Evolutionary conservation across 495 filamentous ascomycete genomes (phyloP).

Genomic region (Margaritispora aquatica): DNA sequence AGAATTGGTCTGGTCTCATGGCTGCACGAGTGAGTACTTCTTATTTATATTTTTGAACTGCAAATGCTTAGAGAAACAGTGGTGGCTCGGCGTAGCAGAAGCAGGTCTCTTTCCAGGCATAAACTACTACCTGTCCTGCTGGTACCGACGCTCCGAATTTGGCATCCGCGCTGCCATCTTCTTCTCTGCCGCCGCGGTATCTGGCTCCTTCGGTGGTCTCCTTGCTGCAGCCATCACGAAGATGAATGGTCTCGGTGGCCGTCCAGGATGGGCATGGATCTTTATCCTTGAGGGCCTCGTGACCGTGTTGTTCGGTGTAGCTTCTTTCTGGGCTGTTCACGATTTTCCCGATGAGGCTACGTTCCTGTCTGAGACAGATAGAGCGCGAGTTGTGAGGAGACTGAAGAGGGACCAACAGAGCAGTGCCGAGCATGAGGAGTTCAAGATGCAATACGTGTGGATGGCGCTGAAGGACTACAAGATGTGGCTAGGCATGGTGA

Average conservation of each 20-base stretch:
- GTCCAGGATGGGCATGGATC: conserved; percentile 78
- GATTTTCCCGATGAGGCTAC: conserved; percentile 82
- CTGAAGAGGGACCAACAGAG: conserved; percentile 71
- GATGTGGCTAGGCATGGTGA: conserved; percentile 68
- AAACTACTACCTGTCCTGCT: conserved; percentile 83
- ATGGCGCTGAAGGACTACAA: conserved; percentile 79
- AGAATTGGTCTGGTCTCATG: conserved; percentile 35
- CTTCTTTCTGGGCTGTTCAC: conserved; percentile 79
- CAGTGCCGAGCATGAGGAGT: conserved; percentile 73
- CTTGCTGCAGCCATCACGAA: conserved; percentile 71
- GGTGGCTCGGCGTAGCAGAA: conserved; percentile 79
- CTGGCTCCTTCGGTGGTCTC: conserved; percentile 81
- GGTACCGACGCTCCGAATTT: conserved; percentile 50
- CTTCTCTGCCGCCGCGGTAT: conserved; percentile 80
- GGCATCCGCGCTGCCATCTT: conserved; percentile 65
- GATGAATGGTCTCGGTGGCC: conserved; percentile 65
- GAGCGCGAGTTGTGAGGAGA: conserved; percentile 64
- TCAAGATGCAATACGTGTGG: conserved; percentile 71
- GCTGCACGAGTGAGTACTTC: conserved; percentile 28
- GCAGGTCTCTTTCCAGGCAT: conserved; percentile 85
- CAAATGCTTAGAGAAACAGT: conserved; percentile 25
- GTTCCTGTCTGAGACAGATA: conserved; percentile 70
- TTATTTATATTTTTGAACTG: neutral
- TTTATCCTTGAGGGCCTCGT: conserved; percentile 74
- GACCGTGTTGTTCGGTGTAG: conserved; percentile 66